A percentile compares a stretch with the other conserved stretches of the same genome.
phyloP scores from a whole-genome alignment of 116 monocot species.

The Zostera marina region DNA sequence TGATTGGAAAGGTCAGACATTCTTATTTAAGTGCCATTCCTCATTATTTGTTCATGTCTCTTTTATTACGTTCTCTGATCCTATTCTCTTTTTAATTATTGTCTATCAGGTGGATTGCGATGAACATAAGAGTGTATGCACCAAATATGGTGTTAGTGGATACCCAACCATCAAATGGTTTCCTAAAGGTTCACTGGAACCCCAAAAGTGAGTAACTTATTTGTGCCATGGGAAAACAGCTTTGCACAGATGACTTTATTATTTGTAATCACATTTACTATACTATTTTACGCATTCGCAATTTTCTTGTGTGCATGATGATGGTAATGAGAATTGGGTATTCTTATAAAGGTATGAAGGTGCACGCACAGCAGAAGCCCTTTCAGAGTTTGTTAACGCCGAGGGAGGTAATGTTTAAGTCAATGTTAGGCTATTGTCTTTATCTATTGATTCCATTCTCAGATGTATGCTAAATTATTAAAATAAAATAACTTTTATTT shows the following conservation, averaged over 20 bases:
- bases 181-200: slow-evolving; percentile 82
- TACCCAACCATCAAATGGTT: slow-evolving; percentile 98
- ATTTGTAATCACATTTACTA: neutral
- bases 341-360: slow-evolving; percentile 20
- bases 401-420: slow-evolving; percentile 18
- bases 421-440: neutral
- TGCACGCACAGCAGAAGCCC: slow-evolving; percentile 24
- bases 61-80: neutral
- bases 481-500: no score
- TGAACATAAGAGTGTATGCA: slow-evolving; percentile 72
- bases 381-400: slow-evolving; percentile 22
- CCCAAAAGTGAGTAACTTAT: slow-evolving; percentile 48
- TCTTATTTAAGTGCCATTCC: neutral
- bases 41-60: neutral
- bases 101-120: slow-evolving; percentile 84
- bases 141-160: slow-evolving; percentile 78
- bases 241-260: neutral
- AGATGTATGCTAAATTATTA: no score
- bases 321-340: neutral
- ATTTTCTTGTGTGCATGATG: neutral
- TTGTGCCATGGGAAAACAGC: neutral
- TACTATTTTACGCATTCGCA: neutral
- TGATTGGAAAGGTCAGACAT: slow-evolving; percentile 66
- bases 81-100: neutral
- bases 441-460: neutral